Conservation (phyloP, 2,329 filamentous ascomycete species). For the Aspergillus brasiliensis region DNA sequence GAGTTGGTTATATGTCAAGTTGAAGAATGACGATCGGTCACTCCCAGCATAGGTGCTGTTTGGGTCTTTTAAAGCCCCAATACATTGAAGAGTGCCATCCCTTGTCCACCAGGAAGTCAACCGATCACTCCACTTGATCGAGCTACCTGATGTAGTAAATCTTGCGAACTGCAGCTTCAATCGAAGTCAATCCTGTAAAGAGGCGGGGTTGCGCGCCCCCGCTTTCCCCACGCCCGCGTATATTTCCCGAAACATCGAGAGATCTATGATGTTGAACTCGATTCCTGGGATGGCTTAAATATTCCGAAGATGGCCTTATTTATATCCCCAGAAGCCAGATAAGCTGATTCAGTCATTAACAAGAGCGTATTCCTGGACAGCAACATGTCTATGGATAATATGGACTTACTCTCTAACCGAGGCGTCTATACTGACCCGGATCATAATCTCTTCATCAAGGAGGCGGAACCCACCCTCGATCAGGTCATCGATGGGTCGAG, state of each 20-base stretch:
- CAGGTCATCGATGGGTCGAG: not conserved
- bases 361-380: too few species aligned
- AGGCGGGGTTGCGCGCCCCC: too few species aligned
- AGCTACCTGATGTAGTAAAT: not conserved
- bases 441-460: not conserved
- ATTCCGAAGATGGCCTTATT: not conserved
- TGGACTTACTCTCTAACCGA: not conserved
- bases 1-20: too few species aligned
- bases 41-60: too few species aligned
- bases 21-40: too few species aligned
- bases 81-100: too few species aligned
- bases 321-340: not conserved
- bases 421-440: not conserved
- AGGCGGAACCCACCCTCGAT: not conserved
- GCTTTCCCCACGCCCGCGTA: not conserved
- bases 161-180: not conserved
- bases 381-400: not conserved
- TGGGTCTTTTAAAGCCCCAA: too few species aligned
- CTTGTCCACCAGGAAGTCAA: too few species aligned
- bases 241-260: not conserved
- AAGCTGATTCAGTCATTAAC: not conserved
- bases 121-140: too few species aligned
- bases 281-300: too few species aligned
- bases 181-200: not conserved
- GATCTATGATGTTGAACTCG: not conserved